Base-by-base conservation (phyloP, 2,329 filamentous ascomycete species). In the Magnaporthiopsis rhizophila region DNA sequence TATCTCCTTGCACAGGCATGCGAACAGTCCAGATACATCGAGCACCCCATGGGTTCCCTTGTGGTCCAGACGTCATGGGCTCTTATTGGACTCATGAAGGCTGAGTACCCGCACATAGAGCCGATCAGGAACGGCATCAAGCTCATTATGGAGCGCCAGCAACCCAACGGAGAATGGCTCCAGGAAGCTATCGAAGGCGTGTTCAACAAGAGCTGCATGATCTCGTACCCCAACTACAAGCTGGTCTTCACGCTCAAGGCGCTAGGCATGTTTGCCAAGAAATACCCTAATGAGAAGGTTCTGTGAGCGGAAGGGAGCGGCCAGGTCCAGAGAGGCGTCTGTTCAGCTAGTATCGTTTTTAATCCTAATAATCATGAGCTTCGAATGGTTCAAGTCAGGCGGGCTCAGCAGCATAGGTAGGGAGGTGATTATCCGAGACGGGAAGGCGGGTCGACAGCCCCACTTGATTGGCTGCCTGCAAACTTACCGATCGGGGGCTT, bases 121-220 rank as follows among this genome's bases (percentile, higher is more conserved):
- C 87, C 87, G 0, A 80, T 99, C 58, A 83, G 85, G 71, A 88
- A 81, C 69, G 95, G 89, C 1, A 81, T 97, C 72, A 85, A 83
- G 74, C 80, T 99, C 70, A 84, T 99, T 67, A 94, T 97, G 88
- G 78, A 83, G 36, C 85, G 94, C 61, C 95, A 99, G 79, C 88
- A 92, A 75, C 74, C 81, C 3, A 97, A 97, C 72, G 95, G 95
- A 45, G 93, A 97, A 78, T 99, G 95, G 95, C 74, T 90, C 69
- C 93, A 97, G 74, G 95, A 98, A 76, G 89, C 90, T 0, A 98
- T 99, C 70, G 95, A 99, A 75, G 95, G 95, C 2, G 95, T 99
- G 13, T 99, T 99, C 78, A 99, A 99, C 78, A 97, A 97, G 81
- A 95, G 89, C 72, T 98, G 94, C 81, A 98, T 97, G 92, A 99